Percentiles rank a stretch among this genome's conserved stretches.
These are phyloP conservation scores for Rhynchosporium secalis DNA, from an alignment of 2,329 filamentous ascomycete species.

Conservation along the genomic window DNA sequence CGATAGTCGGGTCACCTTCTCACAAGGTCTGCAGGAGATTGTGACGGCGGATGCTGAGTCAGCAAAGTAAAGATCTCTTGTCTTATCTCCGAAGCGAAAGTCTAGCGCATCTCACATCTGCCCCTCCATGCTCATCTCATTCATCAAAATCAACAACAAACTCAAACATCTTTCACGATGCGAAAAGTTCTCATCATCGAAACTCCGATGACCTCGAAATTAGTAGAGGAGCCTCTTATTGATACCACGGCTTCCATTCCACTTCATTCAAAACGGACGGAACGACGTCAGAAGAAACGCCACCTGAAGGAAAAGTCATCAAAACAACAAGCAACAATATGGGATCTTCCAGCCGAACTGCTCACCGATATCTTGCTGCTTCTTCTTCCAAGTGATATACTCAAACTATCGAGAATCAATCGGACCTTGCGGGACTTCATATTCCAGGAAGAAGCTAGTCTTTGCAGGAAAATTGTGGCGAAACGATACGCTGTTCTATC, in stretches of 20 bases:
- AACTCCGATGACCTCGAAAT: neutral
- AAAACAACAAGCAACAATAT: conserved; percentile 41
- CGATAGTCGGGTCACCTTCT: no score
- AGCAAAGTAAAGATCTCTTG: no score
- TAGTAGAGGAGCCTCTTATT: conserved; percentile 46
- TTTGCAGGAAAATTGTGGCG: conserved; percentile 47
- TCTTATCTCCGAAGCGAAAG: no score
- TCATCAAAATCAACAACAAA: neutral
- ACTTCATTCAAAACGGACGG: conserved; percentile 54
- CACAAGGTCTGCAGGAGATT: no score
- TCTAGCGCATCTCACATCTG: no score
- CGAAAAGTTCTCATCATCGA: neutral
- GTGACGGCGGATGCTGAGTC: no score
- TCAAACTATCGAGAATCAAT: conserved; percentile 47
- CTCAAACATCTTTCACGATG: neutral
- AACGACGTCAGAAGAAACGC: conserved; percentile 48
- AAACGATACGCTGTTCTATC: conserved; percentile 52
- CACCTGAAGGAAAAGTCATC: conserved; percentile 44
- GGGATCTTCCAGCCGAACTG: conserved; percentile 55
- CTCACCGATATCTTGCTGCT: conserved; percentile 49
- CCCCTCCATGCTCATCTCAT: no score
- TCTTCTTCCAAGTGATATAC: conserved; percentile 52
- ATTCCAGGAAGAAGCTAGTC: conserved; percentile 43
- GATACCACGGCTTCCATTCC: conserved; percentile 51
- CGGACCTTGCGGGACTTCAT: conserved; percentile 48